Evolutionary conservation across 352 stramenopile genomes (phyloP), one percentile per base, ranked within the genome.

Genomic region (Thraustochytrium striatum): DNA sequence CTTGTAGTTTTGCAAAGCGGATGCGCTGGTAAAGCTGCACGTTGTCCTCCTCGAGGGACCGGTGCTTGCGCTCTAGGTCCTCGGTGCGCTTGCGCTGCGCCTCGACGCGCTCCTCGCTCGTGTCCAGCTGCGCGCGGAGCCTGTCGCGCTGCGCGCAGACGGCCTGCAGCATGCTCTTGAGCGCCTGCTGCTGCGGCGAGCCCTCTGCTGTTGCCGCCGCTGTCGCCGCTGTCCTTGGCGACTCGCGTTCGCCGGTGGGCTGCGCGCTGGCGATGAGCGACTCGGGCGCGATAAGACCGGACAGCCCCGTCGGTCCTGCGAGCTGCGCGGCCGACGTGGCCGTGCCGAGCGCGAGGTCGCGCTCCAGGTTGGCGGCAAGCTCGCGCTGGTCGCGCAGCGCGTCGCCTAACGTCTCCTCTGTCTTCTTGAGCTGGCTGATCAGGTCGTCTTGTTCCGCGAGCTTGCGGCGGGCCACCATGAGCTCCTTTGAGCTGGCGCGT

Each of bases 1-100:
- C 30, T 75, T 75, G 65, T 75, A 75, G 50, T 75, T 75, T 75
- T 75, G 65, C 65, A 75, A 75, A 75, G 41, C 65, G 65, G 36
- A 75, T 75, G 50, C 65, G 65, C 50, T 75, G 65, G 39, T 75
- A 75, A 9, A 75, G 32, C 50, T 75, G 65, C 25, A 75, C 65
- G 35, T 75, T 75, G 39, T 75, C 65, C 39, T 75, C 65, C 52
- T 75, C 30, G 32, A 75, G 11, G 5, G 65, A 75, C 19, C 39
- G 32, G 32, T 61, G 43, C 30, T 38, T 30, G n/a, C 50, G 65
- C 44, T 75, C 65, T 8, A 25, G 9, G 44, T 75, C 65, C 36
- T 75, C 30, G 32, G 52, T 39, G 1, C 30, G 58, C 3, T 38
- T 30, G 16, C 65, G 44, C 52, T 75, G 65, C 21, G n/a, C 25